Conservation (phyloP, 495 filamentous ascomycete genomes). For the Hypoxylon rickii region DNA sequence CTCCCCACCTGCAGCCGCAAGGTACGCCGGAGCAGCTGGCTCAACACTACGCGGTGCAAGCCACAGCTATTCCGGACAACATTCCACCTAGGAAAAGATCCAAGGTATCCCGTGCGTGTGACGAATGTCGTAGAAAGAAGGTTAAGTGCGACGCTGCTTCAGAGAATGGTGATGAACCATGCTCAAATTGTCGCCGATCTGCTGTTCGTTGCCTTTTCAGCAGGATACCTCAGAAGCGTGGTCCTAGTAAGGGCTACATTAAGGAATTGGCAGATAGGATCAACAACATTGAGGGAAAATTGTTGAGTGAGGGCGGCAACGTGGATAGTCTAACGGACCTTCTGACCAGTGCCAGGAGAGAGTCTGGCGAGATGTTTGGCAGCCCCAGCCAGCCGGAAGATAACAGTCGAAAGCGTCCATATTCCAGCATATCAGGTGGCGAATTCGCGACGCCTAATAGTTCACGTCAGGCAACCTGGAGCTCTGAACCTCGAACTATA, state of each 20-base stretch:
- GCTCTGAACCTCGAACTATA: slow-evolving; percentile 46
- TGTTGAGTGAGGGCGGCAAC: slow-evolving; percentile 40
- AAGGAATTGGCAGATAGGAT: slow-evolving; percentile 93
- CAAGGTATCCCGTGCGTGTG: slow-evolving; percentile 92
- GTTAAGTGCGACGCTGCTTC: slow-evolving; percentile 90
- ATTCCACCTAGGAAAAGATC: slow-evolving; percentile 80
- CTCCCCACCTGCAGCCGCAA: slow-evolving; percentile 36
- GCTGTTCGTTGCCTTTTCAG: slow-evolving; percentile 83
- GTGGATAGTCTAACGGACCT: slow-evolving; percentile 37
- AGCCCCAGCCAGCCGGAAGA: slow-evolving; percentile 43
- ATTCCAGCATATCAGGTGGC: slow-evolving; percentile 51
- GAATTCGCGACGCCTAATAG: slow-evolving; percentile 41
- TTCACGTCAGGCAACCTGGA: slow-evolving; percentile 39
- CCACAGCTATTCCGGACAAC: slow-evolving; percentile 52
- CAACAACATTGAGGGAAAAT: slow-evolving; percentile 75
- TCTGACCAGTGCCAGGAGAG: slow-evolving; percentile 37
- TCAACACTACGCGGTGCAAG: slow-evolving; percentile 36
- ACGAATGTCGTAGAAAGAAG: slow-evolving; percentile 96
- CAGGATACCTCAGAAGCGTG: slow-evolving; percentile 91
- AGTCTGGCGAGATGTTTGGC: slow-evolving; percentile 44
- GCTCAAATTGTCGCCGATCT: slow-evolving; percentile 83
- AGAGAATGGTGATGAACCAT: slow-evolving; percentile 77
- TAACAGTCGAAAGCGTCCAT: slow-evolving; percentile 48
- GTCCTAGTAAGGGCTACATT: slow-evolving; percentile 97
- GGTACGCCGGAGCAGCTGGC: slow-evolving; percentile 32